Conservation (phyloP, 1,284 basidiomycete genomes). For the Pholiota adiposa region DNA sequence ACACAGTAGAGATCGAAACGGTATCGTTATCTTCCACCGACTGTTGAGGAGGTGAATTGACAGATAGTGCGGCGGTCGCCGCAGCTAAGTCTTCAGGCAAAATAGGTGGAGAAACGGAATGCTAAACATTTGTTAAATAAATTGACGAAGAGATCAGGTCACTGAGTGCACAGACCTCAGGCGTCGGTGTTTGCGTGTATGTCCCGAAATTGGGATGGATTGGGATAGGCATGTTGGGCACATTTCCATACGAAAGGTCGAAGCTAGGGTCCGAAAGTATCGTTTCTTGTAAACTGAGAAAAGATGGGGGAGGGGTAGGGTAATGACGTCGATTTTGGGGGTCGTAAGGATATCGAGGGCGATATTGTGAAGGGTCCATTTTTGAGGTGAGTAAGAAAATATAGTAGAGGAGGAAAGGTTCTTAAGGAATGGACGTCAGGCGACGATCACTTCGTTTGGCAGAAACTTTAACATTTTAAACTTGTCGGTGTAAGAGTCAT, state of each 20-base stretch:
- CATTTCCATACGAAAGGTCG: background rate
- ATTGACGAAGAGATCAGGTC: background rate
- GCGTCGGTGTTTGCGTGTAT: background rate
- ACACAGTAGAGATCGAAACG: constrained; percentile 30
- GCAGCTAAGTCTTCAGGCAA: background rate
- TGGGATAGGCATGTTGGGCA: background rate
- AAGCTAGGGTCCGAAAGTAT: background rate
- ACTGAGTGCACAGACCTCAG: background rate
- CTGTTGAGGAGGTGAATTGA: background rate
- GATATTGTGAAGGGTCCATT: background rate
- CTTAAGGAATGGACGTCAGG: background rate
- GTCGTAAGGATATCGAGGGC: background rate
- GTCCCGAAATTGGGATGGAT: background rate
- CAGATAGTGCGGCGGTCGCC: background rate
- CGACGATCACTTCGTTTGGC: background rate
- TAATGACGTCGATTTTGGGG: background rate
- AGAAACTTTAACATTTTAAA: background rate
- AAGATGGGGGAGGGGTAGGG: background rate
- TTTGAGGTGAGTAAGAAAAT: background rate
- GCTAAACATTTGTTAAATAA: background rate
- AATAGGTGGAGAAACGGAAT: background rate
- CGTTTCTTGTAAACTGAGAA: background rate
- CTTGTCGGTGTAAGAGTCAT: background rate
- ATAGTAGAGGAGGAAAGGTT: background rate
- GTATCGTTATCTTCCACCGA: background rate